Conservation (phyloP, 164 flowering plant genomes). For the Annona cherimola region DNA sequence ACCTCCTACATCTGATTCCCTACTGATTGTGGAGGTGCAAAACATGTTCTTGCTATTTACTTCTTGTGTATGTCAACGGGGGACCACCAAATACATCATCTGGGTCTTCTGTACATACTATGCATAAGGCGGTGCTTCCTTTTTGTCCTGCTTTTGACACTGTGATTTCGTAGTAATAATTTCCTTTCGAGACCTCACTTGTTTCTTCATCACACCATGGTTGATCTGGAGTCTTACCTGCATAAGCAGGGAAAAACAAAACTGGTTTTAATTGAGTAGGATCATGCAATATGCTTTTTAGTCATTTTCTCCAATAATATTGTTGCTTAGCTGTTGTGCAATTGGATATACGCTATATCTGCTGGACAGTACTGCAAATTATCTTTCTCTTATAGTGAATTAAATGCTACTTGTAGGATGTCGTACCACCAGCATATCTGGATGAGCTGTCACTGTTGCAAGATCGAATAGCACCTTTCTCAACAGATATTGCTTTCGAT, state of each 20-base stretch:
- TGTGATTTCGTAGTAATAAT: background rate
- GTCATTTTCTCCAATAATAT: background rate
- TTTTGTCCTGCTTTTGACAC: background rate
- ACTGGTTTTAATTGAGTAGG: background rate
- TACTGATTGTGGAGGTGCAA: background rate
- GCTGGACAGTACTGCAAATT: background rate
- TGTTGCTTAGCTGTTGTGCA: background rate
- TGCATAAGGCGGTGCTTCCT: background rate
- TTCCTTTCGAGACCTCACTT: background rate
- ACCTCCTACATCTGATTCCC: background rate
- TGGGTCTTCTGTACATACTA: background rate
- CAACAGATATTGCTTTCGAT: slow-evolving; percentile 67
- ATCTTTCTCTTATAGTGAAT: background rate
- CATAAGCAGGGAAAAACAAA: background rate
- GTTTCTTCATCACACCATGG: background rate
- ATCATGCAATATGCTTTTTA: background rate
- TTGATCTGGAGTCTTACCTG: background rate
- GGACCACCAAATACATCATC: background rate
- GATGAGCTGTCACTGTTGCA: slow-evolving; percentile 91
- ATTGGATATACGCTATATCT: background rate
- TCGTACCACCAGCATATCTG: slow-evolving; percentile 82
- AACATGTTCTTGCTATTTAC: background rate
- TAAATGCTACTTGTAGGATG: slow-evolving; percentile 47
- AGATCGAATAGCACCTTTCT: slow-evolving; percentile 89
- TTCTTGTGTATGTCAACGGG: too few relatives aligned